Percentiles rank a stretch among this genome's conserved stretches.
Conservation (phyloP, 106 monocot genomes). For the Iris macrosiphon region DNA sequence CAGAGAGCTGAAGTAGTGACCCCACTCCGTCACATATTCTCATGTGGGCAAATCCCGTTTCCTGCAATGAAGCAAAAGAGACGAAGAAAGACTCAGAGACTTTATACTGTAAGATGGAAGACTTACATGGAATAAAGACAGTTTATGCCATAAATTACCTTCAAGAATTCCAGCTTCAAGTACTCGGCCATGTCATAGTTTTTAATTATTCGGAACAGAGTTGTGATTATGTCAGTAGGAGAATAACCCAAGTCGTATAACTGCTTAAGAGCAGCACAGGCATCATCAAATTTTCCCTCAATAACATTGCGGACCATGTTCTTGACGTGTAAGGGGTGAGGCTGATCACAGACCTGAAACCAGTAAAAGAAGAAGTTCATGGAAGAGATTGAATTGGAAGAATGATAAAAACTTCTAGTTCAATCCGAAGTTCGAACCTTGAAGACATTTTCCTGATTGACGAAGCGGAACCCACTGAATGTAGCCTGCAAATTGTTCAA, state of each 20-base stretch:
- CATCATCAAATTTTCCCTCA: slow-evolving; percentile 88
- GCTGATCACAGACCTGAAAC: slow-evolving; percentile 95
- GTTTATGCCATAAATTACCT: slow-evolving; percentile 55
- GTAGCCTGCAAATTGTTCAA: slow-evolving; percentile 98
- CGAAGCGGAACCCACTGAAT: slow-evolving; percentile 84
- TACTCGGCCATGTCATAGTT: slow-evolving; percentile 98
- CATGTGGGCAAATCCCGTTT: slow-evolving; percentile 97
- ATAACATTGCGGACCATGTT: slow-evolving; percentile 85
- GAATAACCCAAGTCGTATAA: slow-evolving; percentile 96
- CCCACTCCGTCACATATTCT: slow-evolving; percentile 99
- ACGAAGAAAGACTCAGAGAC: background rate
- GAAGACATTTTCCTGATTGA: slow-evolving; percentile 98
- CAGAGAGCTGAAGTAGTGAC: slow-evolving; percentile 89
- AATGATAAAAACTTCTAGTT: slow-evolving; percentile 1
- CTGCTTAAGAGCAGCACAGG: slow-evolving; percentile 80
- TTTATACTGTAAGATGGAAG: background rate
- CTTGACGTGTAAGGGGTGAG: slow-evolving; percentile 96
- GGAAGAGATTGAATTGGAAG: background rate
- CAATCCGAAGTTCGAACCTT: slow-evolving; percentile 53
- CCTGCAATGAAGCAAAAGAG: slow-evolving; percentile 29
- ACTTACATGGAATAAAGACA: background rate
- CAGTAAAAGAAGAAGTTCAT: slow-evolving; percentile 31
- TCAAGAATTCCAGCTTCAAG: slow-evolving; percentile 92
- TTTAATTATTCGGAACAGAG: slow-evolving; percentile 86
- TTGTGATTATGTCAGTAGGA: slow-evolving; percentile 96